A percentile compares a stretch with the other conserved stretches of the same genome.
phyloP scores from a whole-genome alignment of 768 basidiomycete genomes.

The Termitomyces sp. region DNA sequence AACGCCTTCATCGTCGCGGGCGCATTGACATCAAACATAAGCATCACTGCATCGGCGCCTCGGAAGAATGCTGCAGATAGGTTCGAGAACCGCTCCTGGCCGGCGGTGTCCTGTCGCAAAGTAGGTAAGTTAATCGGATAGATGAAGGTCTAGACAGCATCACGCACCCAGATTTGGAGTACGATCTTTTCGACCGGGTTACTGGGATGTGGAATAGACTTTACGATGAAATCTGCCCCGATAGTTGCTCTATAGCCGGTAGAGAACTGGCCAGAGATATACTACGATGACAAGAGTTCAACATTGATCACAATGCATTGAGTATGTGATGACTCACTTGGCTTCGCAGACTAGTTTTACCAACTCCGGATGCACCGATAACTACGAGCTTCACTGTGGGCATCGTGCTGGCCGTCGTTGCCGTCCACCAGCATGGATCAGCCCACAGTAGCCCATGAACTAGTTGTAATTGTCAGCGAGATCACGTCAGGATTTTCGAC shows the following conservation, averaged over 20 bases:
- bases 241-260: constrained; percentile 82
- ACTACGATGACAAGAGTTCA: constrained; percentile 35
- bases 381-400: constrained; percentile 79
- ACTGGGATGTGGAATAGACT: constrained; percentile 61
- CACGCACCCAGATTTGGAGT: constrained; percentile 57
- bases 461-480: not conserved
- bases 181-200: constrained; percentile 53
- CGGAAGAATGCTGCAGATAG: constrained; percentile 83
- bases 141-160: not conserved
- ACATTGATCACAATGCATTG: not conserved
- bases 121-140: not conserved
- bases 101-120: constrained; percentile 67
- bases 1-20: constrained; percentile 58
- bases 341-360: constrained; percentile 76
- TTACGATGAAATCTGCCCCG: constrained; percentile 85
- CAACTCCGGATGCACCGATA: constrained; percentile 81
- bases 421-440: constrained; percentile 4
- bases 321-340: constrained; percentile 53
- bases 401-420: constrained; percentile 32
- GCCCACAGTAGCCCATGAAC: not conserved
- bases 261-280: constrained; percentile 73
- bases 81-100: constrained; percentile 85
- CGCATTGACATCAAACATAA: constrained; percentile 78
- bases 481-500: not conserved
- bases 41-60: constrained; percentile 76